These are phyloP conservation scores for Aspergillus cejpii DNA, from an alignment of 2,329 filamentous ascomycete genomes.

Conservation along the genomic window DNA sequence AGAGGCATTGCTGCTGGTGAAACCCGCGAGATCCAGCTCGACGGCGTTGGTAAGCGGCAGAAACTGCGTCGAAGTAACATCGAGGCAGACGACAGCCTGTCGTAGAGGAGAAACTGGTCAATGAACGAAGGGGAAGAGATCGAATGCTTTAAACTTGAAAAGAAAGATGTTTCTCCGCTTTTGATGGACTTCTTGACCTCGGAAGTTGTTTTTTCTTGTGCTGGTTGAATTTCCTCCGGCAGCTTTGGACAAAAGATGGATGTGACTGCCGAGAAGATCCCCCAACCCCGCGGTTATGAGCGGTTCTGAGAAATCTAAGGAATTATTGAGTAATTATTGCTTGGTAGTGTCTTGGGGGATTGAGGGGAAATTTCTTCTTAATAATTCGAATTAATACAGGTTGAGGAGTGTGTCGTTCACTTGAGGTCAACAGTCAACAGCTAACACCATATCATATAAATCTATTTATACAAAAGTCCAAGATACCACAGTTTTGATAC, in stretches of 20 bases:
- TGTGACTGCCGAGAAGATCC: background rate
- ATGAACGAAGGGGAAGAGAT: slow-evolving; percentile 8
- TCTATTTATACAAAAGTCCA: slow-evolving; percentile 34
- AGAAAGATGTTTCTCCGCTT: slow-evolving; percentile 17
- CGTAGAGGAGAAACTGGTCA: slow-evolving; percentile 6
- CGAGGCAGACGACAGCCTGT: slow-evolving; percentile 25
- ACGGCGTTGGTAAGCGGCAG: slow-evolving; percentile 36
- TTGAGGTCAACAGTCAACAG: no score
- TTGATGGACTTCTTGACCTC: slow-evolving; percentile 26
- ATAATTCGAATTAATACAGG: background rate
- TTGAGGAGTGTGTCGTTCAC: no score
- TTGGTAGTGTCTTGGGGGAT: background rate
- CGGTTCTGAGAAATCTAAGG: background rate
- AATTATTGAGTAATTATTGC: background rate
- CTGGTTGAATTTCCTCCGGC: slow-evolving; percentile 17
- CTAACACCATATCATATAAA: slow-evolving; percentile 16
- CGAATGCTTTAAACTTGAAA: background rate
- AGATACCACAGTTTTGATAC: slow-evolving; percentile 5
- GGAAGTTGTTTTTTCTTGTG: slow-evolving; percentile 25
- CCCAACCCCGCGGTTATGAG: slow-evolving; percentile 2
- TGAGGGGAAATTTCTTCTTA: background rate
- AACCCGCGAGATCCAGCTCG: slow-evolving; percentile 44
- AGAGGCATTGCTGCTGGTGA: slow-evolving; percentile 62
- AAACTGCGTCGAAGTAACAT: slow-evolving; percentile 42
- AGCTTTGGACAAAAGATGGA: slow-evolving; percentile 4